Conservation (phyloP, 1,139 yeast species). For the Trichomonascaceae sp. region DNA sequence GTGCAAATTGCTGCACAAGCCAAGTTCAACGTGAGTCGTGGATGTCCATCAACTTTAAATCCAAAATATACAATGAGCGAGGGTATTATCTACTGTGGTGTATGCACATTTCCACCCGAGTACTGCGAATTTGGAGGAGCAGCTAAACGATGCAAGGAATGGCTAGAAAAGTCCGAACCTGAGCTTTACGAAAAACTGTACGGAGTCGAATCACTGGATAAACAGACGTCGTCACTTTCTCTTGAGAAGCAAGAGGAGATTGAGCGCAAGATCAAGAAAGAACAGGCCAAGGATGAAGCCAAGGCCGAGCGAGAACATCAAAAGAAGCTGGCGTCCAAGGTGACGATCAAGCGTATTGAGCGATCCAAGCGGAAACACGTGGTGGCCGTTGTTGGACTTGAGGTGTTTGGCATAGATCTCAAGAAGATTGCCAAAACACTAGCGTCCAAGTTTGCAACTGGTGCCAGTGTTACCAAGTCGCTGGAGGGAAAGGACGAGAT, state of each 20-base stretch:
- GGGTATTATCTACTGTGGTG: conserved; percentile 52
- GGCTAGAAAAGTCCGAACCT: conserved; percentile 53
- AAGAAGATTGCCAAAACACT: conserved; percentile 86
- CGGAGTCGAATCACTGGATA: conserved; percentile 34
- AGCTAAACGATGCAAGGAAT: conserved; percentile 68
- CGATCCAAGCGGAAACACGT: conserved; percentile 84
- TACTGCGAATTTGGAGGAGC: conserved; percentile 88
- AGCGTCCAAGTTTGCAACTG: conserved; percentile 92
- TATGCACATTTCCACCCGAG: conserved; percentile 83
- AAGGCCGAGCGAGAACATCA: conserved; percentile 77
- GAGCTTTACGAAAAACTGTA: conserved; percentile 50
- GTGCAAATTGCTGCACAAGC: no score
- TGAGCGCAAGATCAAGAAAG: conserved; percentile 68
- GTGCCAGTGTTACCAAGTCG: conserved; percentile 86
- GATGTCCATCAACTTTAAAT: no score
- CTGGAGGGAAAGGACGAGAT: conserved; percentile 89
- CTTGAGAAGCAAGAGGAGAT: conserved; percentile 73
- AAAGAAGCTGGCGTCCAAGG: conserved; percentile 66
- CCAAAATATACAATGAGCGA: no score
- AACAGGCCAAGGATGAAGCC: conserved; percentile 81
- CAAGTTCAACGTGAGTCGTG: no score
- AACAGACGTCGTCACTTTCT: conserved; percentile 43
- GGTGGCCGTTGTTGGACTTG: conserved; percentile 76
- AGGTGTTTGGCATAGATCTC: conserved; percentile 74
- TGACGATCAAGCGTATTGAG: conserved; percentile 73